Evolutionary conservation across 164 flowering plant genomes (phyloP).

Genomic region (Kingdonia uniflora): DNA sequence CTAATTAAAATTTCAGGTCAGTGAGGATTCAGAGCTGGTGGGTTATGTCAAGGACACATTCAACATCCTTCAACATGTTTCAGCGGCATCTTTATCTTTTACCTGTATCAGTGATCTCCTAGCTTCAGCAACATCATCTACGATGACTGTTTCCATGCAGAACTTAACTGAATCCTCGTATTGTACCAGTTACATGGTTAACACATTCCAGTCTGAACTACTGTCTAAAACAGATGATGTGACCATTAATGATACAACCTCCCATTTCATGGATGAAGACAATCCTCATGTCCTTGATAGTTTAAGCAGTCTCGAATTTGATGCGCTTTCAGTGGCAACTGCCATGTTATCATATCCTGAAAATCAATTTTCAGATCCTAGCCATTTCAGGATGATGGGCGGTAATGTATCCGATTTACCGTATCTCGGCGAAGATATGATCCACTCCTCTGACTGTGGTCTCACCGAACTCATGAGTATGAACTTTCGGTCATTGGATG

Average conservation of each 20-base stretch:
- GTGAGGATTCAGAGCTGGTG: slow-evolving; percentile 38
- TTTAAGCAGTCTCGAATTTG: slow-evolving; percentile 8
- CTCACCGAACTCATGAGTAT: slow-evolving; percentile 10
- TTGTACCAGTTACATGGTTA: background rate
- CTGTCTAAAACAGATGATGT: slow-evolving; percentile 12
- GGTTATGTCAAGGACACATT: slow-evolving; percentile 33
- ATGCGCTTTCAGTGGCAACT: slow-evolving; percentile 4
- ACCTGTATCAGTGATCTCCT: slow-evolving; percentile 10
- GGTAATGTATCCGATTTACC: slow-evolving; percentile 11
- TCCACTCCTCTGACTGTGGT: slow-evolving; percentile 5
- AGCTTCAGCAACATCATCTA: slow-evolving; percentile 15
- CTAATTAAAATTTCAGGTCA: slow-evolving; percentile 34
- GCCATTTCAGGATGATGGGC: slow-evolving; percentile 15
- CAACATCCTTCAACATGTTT: slow-evolving; percentile 16
- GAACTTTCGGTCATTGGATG: slow-evolving; percentile 12
- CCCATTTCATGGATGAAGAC: slow-evolving; percentile 14
- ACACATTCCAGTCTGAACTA: slow-evolving; percentile 6
- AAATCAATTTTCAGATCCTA: slow-evolving; percentile 9
- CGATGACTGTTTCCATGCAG: slow-evolving; percentile 14
- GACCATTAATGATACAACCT: slow-evolving; percentile 12
- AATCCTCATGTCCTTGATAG: slow-evolving; percentile 7
- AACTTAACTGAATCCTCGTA: slow-evolving; percentile 19
- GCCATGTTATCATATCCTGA: slow-evolving; percentile 9
- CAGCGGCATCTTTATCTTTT: slow-evolving; percentile 9
- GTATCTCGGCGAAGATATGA: slow-evolving; percentile 21